These are phyloP conservation scores for Aspergillus udagawae DNA, from an alignment of 2,329 filamentous ascomycete genomes.

Conservation along the genomic window DNA sequence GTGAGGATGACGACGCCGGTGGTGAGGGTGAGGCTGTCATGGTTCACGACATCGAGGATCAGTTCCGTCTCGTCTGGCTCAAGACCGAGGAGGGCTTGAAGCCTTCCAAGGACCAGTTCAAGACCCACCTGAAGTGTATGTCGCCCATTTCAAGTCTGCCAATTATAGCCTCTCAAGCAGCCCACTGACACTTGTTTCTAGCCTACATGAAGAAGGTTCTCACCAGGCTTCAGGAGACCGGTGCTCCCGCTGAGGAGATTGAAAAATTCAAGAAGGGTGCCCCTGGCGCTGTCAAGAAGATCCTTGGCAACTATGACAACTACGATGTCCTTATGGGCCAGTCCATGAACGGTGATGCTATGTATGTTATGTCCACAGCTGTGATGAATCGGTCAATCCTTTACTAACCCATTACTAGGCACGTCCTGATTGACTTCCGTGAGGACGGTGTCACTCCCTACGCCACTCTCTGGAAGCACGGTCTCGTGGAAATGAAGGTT, in stretches of 20 bases:
- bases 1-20: constrained; percentile 63
- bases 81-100: constrained; percentile 41
- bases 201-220: constrained; percentile 93
- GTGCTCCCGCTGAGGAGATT: constrained; percentile 62
- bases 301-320: constrained; percentile 88
- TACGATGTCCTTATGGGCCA: constrained; percentile 92
- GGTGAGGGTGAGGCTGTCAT: constrained; percentile 61
- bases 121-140: constrained; percentile 79
- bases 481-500: constrained; percentile 84
- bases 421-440: constrained; percentile 94
- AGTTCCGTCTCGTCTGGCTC: constrained; percentile 75
- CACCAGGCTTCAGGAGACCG: constrained; percentile 60
- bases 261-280: constrained; percentile 77
- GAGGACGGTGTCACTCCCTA: constrained; percentile 92
- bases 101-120: constrained; percentile 77
- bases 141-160: not conserved
- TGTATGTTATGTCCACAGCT: constrained; percentile 58
- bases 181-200: constrained; percentile 30
- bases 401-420: constrained; percentile 46
- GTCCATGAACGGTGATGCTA: constrained; percentile 88
- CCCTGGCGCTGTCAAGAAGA: constrained; percentile 71
- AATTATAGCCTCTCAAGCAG: constrained; percentile 3
- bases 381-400: not conserved
- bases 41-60: constrained; percentile 91
- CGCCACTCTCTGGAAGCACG: constrained; percentile 92